phyloP scores from a whole-genome alignment of 768 basidiomycete species.

The Hypholoma sublateritium region DNA sequence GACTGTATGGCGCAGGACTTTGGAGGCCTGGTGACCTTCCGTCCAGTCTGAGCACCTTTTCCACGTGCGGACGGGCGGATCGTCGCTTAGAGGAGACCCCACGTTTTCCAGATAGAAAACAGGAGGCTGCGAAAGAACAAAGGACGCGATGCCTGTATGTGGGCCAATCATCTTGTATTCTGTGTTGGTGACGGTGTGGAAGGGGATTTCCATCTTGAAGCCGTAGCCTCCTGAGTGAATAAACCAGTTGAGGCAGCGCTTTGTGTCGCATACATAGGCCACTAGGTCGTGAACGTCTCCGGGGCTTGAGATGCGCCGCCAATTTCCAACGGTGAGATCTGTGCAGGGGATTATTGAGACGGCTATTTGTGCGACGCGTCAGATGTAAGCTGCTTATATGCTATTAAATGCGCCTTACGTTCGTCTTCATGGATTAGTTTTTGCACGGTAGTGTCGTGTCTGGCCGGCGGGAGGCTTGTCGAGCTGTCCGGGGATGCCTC shows the following conservation, averaged over 20 bases:
- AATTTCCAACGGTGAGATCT: constrained; percentile 73
- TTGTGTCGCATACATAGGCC: constrained; percentile 71
- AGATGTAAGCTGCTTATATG: neutral
- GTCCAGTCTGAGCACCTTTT: constrained; percentile 75
- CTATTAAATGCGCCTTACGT: constrained; percentile 46
- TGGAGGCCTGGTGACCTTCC: constrained; percentile 66
- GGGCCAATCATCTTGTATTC: constrained; percentile 55
- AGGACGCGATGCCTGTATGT: constrained; percentile 58
- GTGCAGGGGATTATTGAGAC: constrained; percentile 76
- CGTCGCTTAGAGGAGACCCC: constrained; percentile 27
- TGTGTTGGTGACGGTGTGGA: constrained; percentile 57
- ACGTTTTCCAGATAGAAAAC: constrained; percentile 64
- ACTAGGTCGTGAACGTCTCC: constrained; percentile 63
- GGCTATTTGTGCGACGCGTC: constrained; percentile 36
- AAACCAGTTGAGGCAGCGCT: constrained; percentile 75
- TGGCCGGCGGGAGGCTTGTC: constrained; percentile 36
- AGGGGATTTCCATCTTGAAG: constrained; percentile 86
- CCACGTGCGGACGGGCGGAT: constrained; percentile 48
- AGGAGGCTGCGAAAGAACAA: constrained; percentile 67
- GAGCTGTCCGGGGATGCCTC: constrained; percentile 47
- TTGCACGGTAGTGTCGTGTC: constrained; percentile 60
- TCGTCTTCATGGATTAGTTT: constrained; percentile 73
- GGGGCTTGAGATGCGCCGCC: constrained; percentile 69
- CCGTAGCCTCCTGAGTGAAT: constrained; percentile 69
- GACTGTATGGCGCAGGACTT: constrained; percentile 62